phyloP scores from a whole-genome alignment of 176 grass and related monocot species.

The Triticum timopheevii region DNA sequence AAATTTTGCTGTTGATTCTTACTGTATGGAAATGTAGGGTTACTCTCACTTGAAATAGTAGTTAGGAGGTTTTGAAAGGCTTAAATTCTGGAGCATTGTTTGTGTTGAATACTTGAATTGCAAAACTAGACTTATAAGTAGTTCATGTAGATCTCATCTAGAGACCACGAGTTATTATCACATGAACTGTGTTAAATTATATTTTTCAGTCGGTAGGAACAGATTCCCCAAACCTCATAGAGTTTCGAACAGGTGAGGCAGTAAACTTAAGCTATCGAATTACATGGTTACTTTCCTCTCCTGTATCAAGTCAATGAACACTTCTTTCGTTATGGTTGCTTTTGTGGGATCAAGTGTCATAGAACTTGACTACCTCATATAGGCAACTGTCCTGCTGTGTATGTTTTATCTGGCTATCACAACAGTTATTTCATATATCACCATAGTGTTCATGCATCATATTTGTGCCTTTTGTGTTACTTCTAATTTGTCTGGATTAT shows the following conservation, averaged over 20 bases:
- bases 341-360: neutral
- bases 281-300: neutral
- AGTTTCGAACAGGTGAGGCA: neutral
- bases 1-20: neutral
- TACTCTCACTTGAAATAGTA: constrained; percentile 7
- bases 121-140: neutral
- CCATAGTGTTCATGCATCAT: neutral
- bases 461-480: neutral
- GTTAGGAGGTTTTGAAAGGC: neutral
- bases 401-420: neutral
- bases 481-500: neutral
- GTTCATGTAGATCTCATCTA: neutral
- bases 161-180: constrained; percentile 2
- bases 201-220: neutral
- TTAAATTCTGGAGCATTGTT: neutral
- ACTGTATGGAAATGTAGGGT: constrained; percentile 2
- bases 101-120: neutral
- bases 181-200: neutral
- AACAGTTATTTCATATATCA: neutral
- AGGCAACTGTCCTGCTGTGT: neutral
- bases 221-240: neutral
- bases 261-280: constrained; percentile 1
- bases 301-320: neutral
- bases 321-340: neutral
- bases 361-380: neutral